phyloP scores from a whole-genome alignment of 225 moss, liverwort and hornwort species.

The Rhytidiadelphus loreus region DNA sequence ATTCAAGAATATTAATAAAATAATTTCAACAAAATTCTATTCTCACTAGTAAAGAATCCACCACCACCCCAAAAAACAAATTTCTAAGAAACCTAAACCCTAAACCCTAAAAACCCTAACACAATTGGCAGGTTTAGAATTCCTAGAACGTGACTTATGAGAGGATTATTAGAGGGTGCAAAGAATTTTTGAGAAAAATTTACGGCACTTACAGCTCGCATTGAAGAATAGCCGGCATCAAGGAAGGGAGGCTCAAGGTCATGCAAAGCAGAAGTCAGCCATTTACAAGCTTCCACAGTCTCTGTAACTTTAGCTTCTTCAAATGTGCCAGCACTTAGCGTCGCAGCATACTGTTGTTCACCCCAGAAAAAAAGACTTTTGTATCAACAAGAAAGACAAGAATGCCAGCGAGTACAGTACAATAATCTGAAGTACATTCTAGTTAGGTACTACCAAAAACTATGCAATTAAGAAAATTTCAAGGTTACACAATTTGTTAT shows the following conservation, averaged over 20 bases:
- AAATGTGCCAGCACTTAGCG: conserved; percentile 60
- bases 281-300: conserved; percentile 93
- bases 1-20: not conserved
- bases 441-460: not conserved
- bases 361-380: not conserved
- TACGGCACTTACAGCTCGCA: conserved; percentile 69
- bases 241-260: conserved; percentile 70
- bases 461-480: not conserved
- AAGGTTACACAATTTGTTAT: no score
- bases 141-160: not conserved
- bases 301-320: conserved; percentile 74
- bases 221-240: conserved; percentile 54
- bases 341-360: conserved; percentile 36
- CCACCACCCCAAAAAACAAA: not conserved
- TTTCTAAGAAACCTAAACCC: not conserved
- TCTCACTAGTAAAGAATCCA: not conserved
- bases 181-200: not conserved
- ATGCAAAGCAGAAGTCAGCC: conserved; percentile 68
- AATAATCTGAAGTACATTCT: not conserved
- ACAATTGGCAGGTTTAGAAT: not conserved
- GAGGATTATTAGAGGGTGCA: not conserved
- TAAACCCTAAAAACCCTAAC: not conserved
- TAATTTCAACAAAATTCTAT: not conserved
- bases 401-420: not conserved
- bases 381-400: not conserved